Conservation (phyloP, 1,284 basidiomycete genomes). For the Abortiporus biennis region DNA sequence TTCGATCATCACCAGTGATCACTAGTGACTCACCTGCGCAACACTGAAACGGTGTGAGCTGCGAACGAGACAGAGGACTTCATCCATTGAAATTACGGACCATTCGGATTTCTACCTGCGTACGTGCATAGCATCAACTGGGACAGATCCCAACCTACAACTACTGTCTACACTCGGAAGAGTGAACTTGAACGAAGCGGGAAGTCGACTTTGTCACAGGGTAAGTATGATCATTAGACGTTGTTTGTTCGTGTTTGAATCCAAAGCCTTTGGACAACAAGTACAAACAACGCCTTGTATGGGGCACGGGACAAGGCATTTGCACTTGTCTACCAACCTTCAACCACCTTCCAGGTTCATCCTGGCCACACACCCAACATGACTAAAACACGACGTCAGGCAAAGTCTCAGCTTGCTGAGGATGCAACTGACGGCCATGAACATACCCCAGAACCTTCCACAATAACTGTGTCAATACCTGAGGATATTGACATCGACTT, state of each 20-base stretch:
- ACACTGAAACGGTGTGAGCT: too few species aligned
- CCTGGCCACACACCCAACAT: constrained; percentile 14
- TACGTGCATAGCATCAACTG: too few species aligned
- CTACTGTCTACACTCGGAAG: too few species aligned
- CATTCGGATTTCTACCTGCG: too few species aligned
- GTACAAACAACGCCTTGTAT: background rate
- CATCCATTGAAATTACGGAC: too few species aligned
- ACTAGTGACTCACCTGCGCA: too few species aligned
- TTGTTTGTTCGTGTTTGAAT: constrained; percentile 22
- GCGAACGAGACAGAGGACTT: too few species aligned
- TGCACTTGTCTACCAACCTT: background rate
- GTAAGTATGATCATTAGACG: constrained; percentile 11
- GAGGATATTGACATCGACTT: constrained; percentile 58
- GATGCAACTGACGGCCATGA: constrained; percentile 21
- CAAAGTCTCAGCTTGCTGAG: constrained; percentile 30
- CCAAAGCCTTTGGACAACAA: constrained; percentile 21
- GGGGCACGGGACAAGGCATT: background rate
- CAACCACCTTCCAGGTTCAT: constrained; percentile 13
- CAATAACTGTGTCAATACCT: constrained; percentile 33
- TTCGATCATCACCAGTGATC: too few species aligned
- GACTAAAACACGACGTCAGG: constrained; percentile 39
- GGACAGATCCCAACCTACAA: too few species aligned
- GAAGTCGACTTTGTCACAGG: too few species aligned
- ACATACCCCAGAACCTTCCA: constrained; percentile 9
- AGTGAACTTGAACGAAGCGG: too few species aligned